Conservation (phyloP, 2,329 filamentous ascomycete species). For the Ceratocystiopsis brevicomis region DNA sequence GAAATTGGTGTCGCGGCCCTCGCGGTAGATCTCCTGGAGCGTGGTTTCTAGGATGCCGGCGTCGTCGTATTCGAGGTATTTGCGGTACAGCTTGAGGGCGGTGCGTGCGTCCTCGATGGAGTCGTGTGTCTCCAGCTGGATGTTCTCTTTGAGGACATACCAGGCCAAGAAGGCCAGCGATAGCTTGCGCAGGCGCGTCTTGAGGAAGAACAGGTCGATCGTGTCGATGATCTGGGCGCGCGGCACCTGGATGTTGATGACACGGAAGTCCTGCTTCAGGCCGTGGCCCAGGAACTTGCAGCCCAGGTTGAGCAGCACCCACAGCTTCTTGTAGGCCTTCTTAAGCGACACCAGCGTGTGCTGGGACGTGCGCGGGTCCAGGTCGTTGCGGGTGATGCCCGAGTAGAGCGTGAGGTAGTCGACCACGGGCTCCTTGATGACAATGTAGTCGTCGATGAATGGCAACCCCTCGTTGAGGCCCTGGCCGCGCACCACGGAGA, state of each 20-base stretch:
- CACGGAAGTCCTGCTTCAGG: constrained; percentile 85
- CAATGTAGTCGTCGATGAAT: constrained; percentile 96
- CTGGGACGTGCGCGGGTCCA: constrained; percentile 57
- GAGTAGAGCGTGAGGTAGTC: constrained; percentile 93
- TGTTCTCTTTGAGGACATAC: constrained; percentile 79
- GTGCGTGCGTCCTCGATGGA: constrained; percentile 89
- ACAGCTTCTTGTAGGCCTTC: constrained; percentile 91
- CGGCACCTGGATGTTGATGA: constrained; percentile 94
- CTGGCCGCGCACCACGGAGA: constrained; percentile 69
- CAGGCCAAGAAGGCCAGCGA: constrained; percentile 83
- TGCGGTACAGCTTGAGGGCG: constrained; percentile 71
- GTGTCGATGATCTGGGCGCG: constrained; percentile 85
- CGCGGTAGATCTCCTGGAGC: constrained; percentile 66
- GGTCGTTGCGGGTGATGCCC: constrained; percentile 68
- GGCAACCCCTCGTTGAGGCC: constrained; percentile 64
- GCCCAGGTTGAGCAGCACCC: constrained; percentile 86
- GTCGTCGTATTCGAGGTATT: constrained; percentile 76
- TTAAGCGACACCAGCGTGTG: constrained; percentile 81
- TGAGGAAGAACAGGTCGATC: constrained; percentile 74
- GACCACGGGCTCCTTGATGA: constrained; percentile 74
- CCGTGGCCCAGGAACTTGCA: constrained; percentile 90
- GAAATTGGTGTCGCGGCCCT: constrained; percentile 26
- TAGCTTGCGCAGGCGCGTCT: constrained; percentile 63
- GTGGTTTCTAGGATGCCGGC: constrained; percentile 69
- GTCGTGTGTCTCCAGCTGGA: constrained; percentile 83